Percentiles rank a stretch among this genome's conserved stretches.
These are phyloP conservation scores for Yamadazyma endophytica DNA, from an alignment of 805 yeast genomes.

Conservation along the genomic window DNA sequence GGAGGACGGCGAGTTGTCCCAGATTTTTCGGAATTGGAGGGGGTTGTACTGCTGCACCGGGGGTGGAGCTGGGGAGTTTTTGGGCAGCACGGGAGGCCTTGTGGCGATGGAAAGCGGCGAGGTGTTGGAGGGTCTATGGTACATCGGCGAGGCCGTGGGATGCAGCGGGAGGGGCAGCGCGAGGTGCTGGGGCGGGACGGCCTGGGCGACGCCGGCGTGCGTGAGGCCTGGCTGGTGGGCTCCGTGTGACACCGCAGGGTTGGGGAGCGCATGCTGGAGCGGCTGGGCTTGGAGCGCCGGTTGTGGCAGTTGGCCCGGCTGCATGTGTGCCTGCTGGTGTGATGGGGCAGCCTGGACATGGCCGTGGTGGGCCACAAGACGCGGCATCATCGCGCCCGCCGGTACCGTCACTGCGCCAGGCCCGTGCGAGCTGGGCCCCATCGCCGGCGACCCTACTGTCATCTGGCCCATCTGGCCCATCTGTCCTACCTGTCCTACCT, in stretches of 20 bases:
- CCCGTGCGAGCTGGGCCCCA: not conserved
- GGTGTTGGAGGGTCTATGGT: no score
- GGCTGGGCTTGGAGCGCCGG: not conserved
- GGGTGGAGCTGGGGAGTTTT: not conserved
- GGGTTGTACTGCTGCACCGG: slow-evolving; percentile 20
- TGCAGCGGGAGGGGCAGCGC: no score
- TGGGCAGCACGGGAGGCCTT: no score
- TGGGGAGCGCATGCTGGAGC: not conserved
- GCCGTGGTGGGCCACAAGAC: not conserved
- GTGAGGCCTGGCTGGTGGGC: slow-evolving; percentile 2
- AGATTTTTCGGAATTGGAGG: slow-evolving; percentile 32
- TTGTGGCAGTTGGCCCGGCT: not conserved
- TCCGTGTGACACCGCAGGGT: slow-evolving; percentile 1
- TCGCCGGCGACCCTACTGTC: not conserved
- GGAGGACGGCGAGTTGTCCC: slow-evolving; percentile 18
- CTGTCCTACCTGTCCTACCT: no score
- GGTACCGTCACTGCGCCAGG: not conserved
- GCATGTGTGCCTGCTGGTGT: not conserved
- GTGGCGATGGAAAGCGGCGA: no score
- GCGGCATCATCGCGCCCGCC: not conserved
- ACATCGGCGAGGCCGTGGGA: no score
- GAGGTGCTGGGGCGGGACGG: no score
- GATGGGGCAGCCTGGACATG: not conserved
- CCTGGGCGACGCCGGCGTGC: no score
- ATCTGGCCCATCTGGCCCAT: not conserved